A percentile compares a stretch with the other conserved stretches of the same genome.
Evolutionary conservation across 2,329 filamentous ascomycete species (phyloP).

Genomic region (Boeremia exigua): DNA sequence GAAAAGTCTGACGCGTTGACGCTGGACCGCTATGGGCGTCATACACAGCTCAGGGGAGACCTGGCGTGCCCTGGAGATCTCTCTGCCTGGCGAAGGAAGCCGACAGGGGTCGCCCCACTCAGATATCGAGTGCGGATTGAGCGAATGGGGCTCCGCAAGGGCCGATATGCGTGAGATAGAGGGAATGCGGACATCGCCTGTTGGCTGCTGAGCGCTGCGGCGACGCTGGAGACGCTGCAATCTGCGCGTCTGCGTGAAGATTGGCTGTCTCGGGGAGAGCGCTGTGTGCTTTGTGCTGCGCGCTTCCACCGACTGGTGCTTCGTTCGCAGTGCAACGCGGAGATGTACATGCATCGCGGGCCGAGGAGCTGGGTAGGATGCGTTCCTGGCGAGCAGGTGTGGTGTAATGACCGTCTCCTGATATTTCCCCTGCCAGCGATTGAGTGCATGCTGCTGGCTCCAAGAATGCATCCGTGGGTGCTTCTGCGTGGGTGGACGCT

Average conservation of each 20-base stretch:
- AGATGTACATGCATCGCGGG: conserved; percentile 29
- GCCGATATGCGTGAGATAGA: conserved; percentile 22
- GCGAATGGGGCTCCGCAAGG: conserved; percentile 32
- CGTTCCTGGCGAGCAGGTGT: conserved; percentile 19
- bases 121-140: conserved; percentile 18
- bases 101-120: conserved; percentile 32
- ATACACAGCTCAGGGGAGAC: conserved; percentile 21
- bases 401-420: conserved; percentile 26
- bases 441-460: conserved; percentile 4
- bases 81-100: conserved; percentile 23
- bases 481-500: conserved; percentile 22
- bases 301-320: conserved; percentile 22
- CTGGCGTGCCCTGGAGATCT: conserved; percentile 9
- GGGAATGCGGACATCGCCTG: conserved; percentile 23
- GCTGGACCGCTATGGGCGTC: conserved; percentile 22
- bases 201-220: conserved; percentile 1
- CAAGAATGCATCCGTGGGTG: conserved; percentile 17
- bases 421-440: conserved; percentile 9
- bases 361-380: conserved; percentile 17
- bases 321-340: conserved; percentile 20
- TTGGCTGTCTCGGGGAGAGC: not conserved
- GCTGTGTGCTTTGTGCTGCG: not conserved
- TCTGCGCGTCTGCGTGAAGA: conserved; percentile 11
- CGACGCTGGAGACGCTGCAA: not conserved
- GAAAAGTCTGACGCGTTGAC: not conserved